Evolutionary conservation across 371 early-diverging fungal genomes (phyloP).

Genomic region (Syncephalastrum monosporum): DNA sequence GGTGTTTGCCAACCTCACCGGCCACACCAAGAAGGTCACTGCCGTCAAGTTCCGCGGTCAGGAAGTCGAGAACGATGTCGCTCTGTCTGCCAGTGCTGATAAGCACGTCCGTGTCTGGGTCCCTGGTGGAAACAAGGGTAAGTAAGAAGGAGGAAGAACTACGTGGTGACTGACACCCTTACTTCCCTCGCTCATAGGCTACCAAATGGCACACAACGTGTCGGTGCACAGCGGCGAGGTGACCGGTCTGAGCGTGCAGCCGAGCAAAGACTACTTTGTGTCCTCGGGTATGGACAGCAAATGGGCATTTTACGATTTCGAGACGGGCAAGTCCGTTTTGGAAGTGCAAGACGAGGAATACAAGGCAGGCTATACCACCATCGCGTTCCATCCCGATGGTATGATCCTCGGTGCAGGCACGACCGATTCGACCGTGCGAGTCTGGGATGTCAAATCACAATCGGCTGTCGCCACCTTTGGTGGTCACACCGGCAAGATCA

Average conservation of each 20-base stretch:
- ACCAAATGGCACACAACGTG: conserved; percentile 58
- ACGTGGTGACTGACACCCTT: not conserved
- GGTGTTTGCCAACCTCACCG: conserved; percentile 72
- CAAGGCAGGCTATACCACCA: conserved; percentile 55
- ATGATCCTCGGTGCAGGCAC: conserved; percentile 84
- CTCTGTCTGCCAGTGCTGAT: conserved; percentile 79
- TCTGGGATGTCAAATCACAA: conserved; percentile 86
- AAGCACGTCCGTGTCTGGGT: conserved; percentile 81
- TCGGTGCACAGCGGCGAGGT: conserved; percentile 72
- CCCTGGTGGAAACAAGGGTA: conserved; percentile 32
- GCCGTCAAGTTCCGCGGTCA: conserved; percentile 68
- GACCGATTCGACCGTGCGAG: conserved; percentile 66
- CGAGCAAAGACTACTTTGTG: conserved; percentile 76
- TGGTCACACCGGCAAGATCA: conserved; percentile 69
- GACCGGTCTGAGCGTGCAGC: conserved; percentile 73
- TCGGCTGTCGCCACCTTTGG: conserved; percentile 71
- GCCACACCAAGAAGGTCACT: conserved; percentile 79
- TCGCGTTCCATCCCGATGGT: conserved; percentile 93
- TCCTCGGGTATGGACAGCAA: conserved; percentile 73
- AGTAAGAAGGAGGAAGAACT: not conserved
- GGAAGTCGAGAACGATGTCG: conserved; percentile 50
- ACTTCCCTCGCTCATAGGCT: conserved; percentile 29
- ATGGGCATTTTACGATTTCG: conserved; percentile 81
- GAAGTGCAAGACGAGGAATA: conserved; percentile 44
- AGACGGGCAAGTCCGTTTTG: conserved; percentile 62